A percentile compares a stretch with the other conserved stretches of the same genome.
These are phyloP conservation scores for Phytophthora meadii DNA, from an alignment of 352 stramenopile genomes.

Conservation along the genomic window DNA sequence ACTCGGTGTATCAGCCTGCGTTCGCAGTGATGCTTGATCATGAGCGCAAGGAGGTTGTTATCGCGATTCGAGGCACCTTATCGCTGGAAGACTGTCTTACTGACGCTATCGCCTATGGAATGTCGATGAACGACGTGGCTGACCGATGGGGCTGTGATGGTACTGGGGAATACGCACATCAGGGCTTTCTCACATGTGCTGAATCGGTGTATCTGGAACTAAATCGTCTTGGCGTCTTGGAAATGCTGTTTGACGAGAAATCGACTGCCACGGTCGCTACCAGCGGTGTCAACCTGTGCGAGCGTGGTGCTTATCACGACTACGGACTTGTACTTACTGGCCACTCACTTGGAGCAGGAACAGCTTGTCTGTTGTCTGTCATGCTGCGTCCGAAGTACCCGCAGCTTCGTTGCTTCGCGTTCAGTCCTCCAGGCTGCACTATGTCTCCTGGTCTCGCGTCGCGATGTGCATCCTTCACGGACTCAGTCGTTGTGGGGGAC, in stretches of 20 bases:
- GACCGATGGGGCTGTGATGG: conserved; percentile 77
- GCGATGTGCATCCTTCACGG: conserved; percentile 68
- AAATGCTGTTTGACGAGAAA: conserved; percentile 87
- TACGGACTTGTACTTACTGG: conserved; percentile 81
- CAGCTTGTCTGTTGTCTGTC: conserved; percentile 75
- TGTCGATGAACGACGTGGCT: conserved; percentile 73
- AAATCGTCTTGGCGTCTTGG: conserved; percentile 70
- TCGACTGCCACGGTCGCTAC: conserved; percentile 51
- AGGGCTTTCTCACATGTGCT: conserved; percentile 83
- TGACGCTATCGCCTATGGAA: conserved; percentile 85
- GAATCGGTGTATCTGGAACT: conserved; percentile 81
- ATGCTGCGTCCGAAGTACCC: conserved; percentile 84
- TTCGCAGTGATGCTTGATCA: conserved; percentile 88
- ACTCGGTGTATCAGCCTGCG: conserved; percentile 81
- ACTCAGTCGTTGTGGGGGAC: conserved; percentile 82
- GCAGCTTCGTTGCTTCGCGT: conserved; percentile 82
- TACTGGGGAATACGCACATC: conserved; percentile 75
- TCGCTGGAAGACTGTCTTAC: conserved; percentile 90
- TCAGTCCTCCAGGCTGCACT: conserved; percentile 80
- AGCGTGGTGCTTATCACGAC: conserved; percentile 64
- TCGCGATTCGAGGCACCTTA: conserved; percentile 85
- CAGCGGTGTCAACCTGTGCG: conserved; percentile 67
- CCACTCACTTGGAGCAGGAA: conserved; percentile 84
- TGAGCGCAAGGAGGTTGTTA: conserved; percentile 69
- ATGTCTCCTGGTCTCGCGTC: conserved; percentile 73